These are phyloP conservation scores for Rhodotorula taiwanensis DNA, from an alignment of 768 basidiomycete species.

Conservation along the genomic window DNA sequence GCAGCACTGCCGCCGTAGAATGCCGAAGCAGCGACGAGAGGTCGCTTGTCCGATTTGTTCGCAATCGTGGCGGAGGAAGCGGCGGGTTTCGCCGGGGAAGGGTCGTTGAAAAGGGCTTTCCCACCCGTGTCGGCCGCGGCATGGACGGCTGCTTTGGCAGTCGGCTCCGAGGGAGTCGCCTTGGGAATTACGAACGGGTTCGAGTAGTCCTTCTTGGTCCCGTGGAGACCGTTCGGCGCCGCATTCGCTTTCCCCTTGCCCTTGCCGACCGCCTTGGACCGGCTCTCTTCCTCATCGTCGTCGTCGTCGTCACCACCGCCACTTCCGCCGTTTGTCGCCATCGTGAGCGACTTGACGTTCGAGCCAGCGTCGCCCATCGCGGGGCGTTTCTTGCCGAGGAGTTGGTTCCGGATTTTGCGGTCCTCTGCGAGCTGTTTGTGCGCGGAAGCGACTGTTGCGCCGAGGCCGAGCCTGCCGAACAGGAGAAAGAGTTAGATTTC, in stretches of 20 bases:
- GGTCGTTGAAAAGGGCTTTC: conserved; percentile 16
- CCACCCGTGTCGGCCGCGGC: neutral
- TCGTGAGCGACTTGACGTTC: neutral
- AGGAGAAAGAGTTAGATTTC: too few species aligned
- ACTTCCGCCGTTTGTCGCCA: neutral
- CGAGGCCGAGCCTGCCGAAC: conserved; percentile 32
- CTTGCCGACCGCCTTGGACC: conserved; percentile 13
- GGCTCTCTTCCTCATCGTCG: conserved; percentile 32
- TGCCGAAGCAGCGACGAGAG: conserved; percentile 1
- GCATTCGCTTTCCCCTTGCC: conserved; percentile 9
- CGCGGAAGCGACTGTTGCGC: conserved; percentile 10
- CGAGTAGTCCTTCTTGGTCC: neutral
- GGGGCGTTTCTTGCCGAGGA: neutral
- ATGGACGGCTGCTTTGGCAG: neutral
- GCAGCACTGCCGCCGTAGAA: neutral
- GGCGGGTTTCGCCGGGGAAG: conserved; percentile 15
- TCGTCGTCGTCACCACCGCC: neutral
- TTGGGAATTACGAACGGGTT: conserved; percentile 17
- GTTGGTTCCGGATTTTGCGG: conserved; percentile 16
- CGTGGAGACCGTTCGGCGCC: neutral
- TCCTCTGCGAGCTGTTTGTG: conserved; percentile 28
- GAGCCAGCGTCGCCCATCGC: conserved; percentile 7
- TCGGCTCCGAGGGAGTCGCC: neutral
- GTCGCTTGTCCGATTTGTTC: neutral
- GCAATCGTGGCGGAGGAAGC: conserved; percentile 1